Conservation (phyloP, 331 rosid genomes). For the Rhamnella rubrinervis region DNA sequence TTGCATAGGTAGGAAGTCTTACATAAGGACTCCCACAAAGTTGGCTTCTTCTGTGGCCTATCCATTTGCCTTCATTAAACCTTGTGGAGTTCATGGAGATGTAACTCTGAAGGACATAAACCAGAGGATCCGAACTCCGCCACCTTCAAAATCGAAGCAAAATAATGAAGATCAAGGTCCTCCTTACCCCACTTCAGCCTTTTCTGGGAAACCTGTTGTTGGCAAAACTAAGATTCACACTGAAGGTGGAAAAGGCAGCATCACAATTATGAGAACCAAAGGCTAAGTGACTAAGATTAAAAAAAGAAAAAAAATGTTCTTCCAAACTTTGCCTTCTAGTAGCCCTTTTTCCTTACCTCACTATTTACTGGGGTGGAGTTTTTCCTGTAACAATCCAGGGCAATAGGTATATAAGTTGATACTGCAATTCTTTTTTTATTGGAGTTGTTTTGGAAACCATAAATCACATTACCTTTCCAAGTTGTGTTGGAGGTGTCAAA, state of each 20-base stretch:
- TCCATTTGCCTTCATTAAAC: conserved; percentile 96
- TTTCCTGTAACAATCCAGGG: conserved; percentile 39
- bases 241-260: conserved; percentile 98
- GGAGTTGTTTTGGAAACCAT: conserved; percentile 26
- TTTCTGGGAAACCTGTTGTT: conserved; percentile 98
- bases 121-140: conserved; percentile 84
- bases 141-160: conserved; percentile 62
- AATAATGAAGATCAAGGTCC: conserved; percentile 51
- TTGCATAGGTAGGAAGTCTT: conserved; percentile 70
- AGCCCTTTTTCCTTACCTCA: conserved; percentile 39
- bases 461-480: conserved; percentile 40
- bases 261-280: conserved; percentile 95
- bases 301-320: background rate
- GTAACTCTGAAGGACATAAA: conserved; percentile 95
- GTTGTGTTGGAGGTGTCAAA: conserved; percentile 37
- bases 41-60: conserved; percentile 88
- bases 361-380: conserved; percentile 38
- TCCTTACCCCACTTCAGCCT: conserved; percentile 81
- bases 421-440: conserved; percentile 24
- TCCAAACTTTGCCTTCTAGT: conserved; percentile 15
- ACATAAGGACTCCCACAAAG: conserved; percentile 67
- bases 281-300: conserved; percentile 48
- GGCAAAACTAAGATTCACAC: conserved; percentile 92
- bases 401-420: conserved; percentile 40
- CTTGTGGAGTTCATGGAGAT: conserved; percentile 91